A percentile compares a stretch with the other conserved stretches of the same genome.
Conservation (phyloP, 345 rosid genomes). For the Brassica cretica region DNA sequence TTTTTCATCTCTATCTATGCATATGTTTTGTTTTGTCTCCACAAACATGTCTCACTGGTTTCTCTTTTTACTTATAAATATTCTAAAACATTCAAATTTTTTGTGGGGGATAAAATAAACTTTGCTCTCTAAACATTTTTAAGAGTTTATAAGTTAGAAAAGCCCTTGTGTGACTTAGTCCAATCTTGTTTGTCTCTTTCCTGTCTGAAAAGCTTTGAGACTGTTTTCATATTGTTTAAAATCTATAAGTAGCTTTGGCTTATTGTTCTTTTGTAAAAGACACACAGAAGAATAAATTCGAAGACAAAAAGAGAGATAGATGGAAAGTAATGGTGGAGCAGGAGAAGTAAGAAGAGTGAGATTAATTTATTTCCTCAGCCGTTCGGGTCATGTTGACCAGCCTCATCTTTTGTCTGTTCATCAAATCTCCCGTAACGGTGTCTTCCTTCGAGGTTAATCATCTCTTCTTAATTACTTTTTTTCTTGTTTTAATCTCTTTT, state of each 20-base stretch:
- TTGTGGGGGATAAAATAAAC: constrained; percentile 1
- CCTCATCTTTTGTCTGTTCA: constrained; percentile 76
- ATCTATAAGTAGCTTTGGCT: constrained; percentile 17
- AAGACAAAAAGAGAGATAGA: constrained; percentile 18
- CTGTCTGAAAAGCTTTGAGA: constrained; percentile 28
- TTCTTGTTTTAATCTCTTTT: background rate
- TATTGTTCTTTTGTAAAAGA: constrained; percentile 25
- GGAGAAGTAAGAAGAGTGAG: constrained; percentile 61
- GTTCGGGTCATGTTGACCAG: constrained; percentile 55
- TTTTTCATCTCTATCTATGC: constrained; percentile 37
- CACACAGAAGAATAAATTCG: constrained; percentile 5
- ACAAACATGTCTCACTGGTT: background rate
- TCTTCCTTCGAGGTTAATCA: constrained; percentile 57
- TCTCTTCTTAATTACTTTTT: background rate
- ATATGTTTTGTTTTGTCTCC: constrained; percentile 34
- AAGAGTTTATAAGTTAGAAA: constrained; percentile 6
- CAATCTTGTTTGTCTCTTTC: constrained; percentile 28
- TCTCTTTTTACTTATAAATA: background rate
- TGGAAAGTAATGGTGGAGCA: constrained; percentile 41
- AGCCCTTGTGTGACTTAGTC: constrained; percentile 13
- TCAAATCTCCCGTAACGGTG: constrained; percentile 53
- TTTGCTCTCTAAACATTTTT: constrained; percentile 1
- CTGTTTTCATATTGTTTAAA: constrained; percentile 8
- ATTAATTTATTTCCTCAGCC: constrained; percentile 68
- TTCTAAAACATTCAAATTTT: constrained; percentile 12